Base-by-base conservation (phyloP, 2,329 filamentous ascomycete genomes). In the Aspergillus novoparasiticus region DNA sequence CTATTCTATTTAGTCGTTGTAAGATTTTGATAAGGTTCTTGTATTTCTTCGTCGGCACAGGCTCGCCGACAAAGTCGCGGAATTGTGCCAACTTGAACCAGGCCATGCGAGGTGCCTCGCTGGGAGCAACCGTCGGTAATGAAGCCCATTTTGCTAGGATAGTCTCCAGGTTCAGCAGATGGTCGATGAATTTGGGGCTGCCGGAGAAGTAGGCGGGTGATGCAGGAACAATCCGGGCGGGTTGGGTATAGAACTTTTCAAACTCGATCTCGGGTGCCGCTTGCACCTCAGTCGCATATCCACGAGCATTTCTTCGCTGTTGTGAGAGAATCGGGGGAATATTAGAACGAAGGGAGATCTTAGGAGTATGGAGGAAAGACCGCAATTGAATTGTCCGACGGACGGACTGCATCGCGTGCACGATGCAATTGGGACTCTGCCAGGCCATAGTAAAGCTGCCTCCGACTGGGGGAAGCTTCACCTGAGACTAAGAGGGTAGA, bases 141-240 rank as follows among this genome's bases (percentile, higher is more conserved):
- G 88, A 84, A 61, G 87, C 85, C 76, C 95, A 90, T 78, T 88
- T 89, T 59, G 87, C 87, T 61, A 91, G 80, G 28, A 98, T 85
- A 12, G 86, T 84, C 71, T 92, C 87, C 55, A 99, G 84, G 53
- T 84, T 81, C 68, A 98, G 86, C 70, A 91, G 87, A 72, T 91
- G 87, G 80, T 99, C 95, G 79, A 90, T 95, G 83, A 97, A 97
- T 60, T 86, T 84, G 1, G 94, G 91, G 65, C 90, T 90, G 58
- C 90, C 90, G 58, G 93, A 94, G 82, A 98, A 99, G 81, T 99
- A 99, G n/a, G 94, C 95, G 3, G 92, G 89, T 41, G 94, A 97
- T 30, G 86, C 85, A 23, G 95, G 95, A 41, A 97, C 82, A 26
- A 96, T 83, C 68, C 95, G 92, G 59, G 91, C 89, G 68, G 87